Conservation (phyloP, 345 rosid genomes). For the Gossypium thurberi region DNA sequence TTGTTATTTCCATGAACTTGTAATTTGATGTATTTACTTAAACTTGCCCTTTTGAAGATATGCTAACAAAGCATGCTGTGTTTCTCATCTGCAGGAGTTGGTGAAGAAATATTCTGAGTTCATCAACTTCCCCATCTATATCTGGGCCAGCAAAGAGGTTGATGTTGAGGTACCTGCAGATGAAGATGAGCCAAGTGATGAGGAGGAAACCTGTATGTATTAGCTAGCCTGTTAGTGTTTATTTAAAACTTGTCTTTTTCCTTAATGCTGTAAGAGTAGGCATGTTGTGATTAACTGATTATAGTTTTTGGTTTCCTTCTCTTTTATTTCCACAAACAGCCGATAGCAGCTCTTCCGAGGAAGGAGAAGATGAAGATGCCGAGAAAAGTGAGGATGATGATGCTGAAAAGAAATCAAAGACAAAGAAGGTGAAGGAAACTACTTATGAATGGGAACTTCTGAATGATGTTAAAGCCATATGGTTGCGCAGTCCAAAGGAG, state of each 20-base stretch:
- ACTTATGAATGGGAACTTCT: conserved; percentile 80
- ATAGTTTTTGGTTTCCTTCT: conserved; percentile 7
- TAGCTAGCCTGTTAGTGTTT: not conserved
- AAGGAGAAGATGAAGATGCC: conserved; percentile 50
- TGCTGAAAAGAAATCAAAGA: conserved; percentile 63
- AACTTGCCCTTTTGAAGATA: not conserved
- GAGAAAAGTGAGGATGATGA: conserved; percentile 68
- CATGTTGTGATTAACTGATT: not conserved
- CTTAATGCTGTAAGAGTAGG: not conserved
- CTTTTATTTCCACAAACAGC: conserved; percentile 26
- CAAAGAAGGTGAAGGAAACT: conserved; percentile 78
- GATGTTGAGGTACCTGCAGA: conserved; percentile 87
- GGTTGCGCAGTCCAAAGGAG: conserved; percentile 93
- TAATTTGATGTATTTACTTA: not conserved
- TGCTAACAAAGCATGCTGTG: not conserved
- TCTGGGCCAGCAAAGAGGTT: conserved; percentile 93
- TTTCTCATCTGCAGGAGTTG: conserved; percentile 51
- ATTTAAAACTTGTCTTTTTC: not conserved
- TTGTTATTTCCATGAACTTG: not conserved
- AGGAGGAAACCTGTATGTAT: conserved; percentile 61
- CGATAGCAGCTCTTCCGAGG: conserved; percentile 55
- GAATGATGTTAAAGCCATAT: conserved; percentile 94
- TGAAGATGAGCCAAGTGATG: conserved; percentile 79
- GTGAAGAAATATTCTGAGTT: conserved; percentile 96
- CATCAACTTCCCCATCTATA: conserved; percentile 83